Evolutionary conservation across 2,329 filamentous ascomycete genomes (phyloP), one percentile per base, ranked within the genome.

Genomic region (Ophiocordyceps polyrhachis-furcata): DNA sequence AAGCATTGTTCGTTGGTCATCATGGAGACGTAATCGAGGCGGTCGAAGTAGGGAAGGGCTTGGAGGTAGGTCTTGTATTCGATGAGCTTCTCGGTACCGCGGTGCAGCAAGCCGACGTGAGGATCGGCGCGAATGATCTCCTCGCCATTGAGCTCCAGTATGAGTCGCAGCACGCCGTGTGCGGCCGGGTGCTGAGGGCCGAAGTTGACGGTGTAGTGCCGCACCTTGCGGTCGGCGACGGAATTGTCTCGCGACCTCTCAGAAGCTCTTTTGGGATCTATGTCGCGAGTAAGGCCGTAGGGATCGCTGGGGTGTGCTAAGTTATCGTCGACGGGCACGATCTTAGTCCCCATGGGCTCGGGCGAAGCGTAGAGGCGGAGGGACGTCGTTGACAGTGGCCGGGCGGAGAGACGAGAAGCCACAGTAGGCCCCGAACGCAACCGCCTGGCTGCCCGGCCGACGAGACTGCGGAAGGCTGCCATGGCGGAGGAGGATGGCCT

Each of bases 1-100:
- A 86, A 98, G 61, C 87, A 94, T 68, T 98, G 91, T 73, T 98
- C 91, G 66, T 98, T 98, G 58, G 91, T 98, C 91, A 98, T 98
- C 93, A 98, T 98, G 58, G 87, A 95, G 55, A 95, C 88, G 65
- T 98, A 98, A 67, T 98, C 91, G 63, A 98, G 74, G 55, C 91
- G 86, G 68, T 98, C 91, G 62, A 98, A 98, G 72, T 98, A 98
- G 46, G 91, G 91, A 60, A 98, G 72, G 47, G 91, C 91, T 72
- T 98, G 91, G 59, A 96, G 76, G 62, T 98, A 98, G 55, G 89
- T 94, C 75, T 94, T 95, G 76, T 98, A 98, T 73, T 98, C 91
- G 67, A 96, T 96, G 68, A 98, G 78, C 76, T 98, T 98, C 74
- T 98, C 91, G 50, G 91, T 98, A 54, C 91, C 91, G 57, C 91